Conservation (phyloP, 305 asterid species). For the Fraxinus nigra region DNA sequence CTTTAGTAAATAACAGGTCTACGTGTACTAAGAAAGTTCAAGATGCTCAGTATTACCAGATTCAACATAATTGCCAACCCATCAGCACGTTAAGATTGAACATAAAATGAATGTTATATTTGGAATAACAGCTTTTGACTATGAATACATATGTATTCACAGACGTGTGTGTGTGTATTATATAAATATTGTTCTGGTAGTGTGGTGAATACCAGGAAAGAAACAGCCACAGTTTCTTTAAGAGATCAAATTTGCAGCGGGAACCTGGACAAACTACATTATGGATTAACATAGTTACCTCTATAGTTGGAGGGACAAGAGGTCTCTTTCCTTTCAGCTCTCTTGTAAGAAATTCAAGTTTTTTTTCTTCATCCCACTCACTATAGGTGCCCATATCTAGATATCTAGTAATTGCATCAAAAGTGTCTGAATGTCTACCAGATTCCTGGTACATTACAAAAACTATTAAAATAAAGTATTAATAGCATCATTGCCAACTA, state of each 20-base stretch:
- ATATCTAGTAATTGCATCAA: constrained; percentile 84
- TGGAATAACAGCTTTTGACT: not conserved
- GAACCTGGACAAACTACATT: not conserved
- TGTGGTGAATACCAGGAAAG: not conserved
- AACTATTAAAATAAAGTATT: constrained; percentile 20
- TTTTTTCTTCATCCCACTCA: constrained; percentile 92
- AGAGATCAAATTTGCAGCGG: not conserved
- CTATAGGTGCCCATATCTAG: constrained; percentile 93
- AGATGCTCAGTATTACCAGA: not conserved
- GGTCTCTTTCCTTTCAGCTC: constrained; percentile 98
- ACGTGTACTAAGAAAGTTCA: not conserved
- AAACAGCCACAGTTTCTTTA: not conserved
- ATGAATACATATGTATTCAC: not conserved
- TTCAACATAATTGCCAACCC: not conserved
- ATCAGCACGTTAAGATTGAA: not conserved
- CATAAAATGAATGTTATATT: not conserved
- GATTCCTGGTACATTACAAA: constrained; percentile 67
- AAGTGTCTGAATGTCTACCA: constrained; percentile 83
- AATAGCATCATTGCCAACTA: not conserved
- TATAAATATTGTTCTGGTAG: not conserved
- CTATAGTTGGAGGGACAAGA: constrained; percentile 74
- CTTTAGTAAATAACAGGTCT: not conserved
- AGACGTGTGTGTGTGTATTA: not conserved
- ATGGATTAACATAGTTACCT: constrained; percentile 39
- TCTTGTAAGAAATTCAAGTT: constrained; percentile 69